These are phyloP conservation scores for Penicillium riverlandense DNA, from an alignment of 495 filamentous ascomycete genomes.

Conservation along the genomic window DNA sequence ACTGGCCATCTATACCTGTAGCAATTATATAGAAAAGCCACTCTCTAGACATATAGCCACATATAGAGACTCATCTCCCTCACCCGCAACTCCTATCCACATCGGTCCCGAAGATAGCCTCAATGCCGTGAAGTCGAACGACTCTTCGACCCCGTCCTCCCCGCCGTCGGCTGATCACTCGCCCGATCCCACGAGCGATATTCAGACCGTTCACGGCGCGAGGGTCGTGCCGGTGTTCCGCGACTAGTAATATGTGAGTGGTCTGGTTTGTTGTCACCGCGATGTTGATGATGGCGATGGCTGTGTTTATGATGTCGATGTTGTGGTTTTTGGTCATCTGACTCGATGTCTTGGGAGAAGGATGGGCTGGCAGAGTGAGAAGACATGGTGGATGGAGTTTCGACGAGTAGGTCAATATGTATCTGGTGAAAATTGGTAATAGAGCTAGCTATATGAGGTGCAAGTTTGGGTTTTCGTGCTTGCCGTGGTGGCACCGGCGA, in stretches of 20 bases:
- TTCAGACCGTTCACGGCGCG: slow-evolving; percentile 13
- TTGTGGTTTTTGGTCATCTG: slow-evolving; percentile 1
- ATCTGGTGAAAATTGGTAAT: background rate
- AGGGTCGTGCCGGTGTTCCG: slow-evolving; percentile 12
- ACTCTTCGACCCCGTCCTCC: slow-evolving; percentile 17
- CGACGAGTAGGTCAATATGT: background rate
- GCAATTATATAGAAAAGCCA: too few relatives aligned
- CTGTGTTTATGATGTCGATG: slow-evolving; percentile 1
- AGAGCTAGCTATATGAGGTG: background rate
- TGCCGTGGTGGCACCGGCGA: background rate
- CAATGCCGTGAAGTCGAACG: slow-evolving; percentile 17
- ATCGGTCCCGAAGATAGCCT: background rate
- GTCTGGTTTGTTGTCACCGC: slow-evolving; percentile 2
- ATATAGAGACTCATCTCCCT: too few relatives aligned
- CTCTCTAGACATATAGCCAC: too few relatives aligned
- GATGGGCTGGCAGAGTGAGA: slow-evolving; percentile 8
- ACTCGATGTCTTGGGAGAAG: slow-evolving; percentile 1
- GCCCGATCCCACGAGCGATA: slow-evolving; percentile 11
- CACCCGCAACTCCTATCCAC: too few relatives aligned
- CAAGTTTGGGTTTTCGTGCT: background rate
- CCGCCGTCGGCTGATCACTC: slow-evolving; percentile 2
- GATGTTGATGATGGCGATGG: slow-evolving; percentile 1
- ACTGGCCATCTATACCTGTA: too few relatives aligned
- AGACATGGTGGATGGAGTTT: slow-evolving; percentile 2
- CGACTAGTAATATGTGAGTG: slow-evolving; percentile 11